Conservation (phyloP, 2,329 filamentous ascomycete genomes). For the Diaporthe batatas region DNA sequence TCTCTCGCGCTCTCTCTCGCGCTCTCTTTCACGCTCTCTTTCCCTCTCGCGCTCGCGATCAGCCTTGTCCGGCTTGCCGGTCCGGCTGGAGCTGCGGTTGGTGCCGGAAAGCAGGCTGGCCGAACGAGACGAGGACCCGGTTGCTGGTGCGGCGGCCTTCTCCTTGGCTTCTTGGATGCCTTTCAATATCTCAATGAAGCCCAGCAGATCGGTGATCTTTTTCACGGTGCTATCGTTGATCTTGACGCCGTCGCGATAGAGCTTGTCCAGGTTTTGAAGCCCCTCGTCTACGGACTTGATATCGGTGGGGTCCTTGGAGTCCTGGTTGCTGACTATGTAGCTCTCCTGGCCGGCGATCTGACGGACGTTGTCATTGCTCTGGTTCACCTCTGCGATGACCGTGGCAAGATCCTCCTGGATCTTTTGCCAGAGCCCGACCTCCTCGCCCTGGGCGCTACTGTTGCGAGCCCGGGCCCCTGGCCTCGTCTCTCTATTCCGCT, state of each 20-base stretch:
- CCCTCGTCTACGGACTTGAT: conserved; percentile 45
- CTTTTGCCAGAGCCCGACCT: conserved; percentile 57
- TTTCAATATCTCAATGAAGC: conserved; percentile 55
- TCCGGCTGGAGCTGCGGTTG: conserved; percentile 40
- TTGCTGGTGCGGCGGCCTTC: conserved; percentile 48
- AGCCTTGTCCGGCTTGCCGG: conserved; percentile 44
- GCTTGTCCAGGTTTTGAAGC: conserved; percentile 47
- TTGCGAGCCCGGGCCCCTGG: conserved; percentile 49
- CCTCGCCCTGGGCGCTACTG: conserved; percentile 58
- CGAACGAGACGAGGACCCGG: conserved; percentile 44
- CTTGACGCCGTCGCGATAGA: conserved; percentile 52
- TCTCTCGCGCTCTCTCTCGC: conserved; percentile 42
- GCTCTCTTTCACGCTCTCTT: conserved; percentile 35
- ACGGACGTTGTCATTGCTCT: conserved; percentile 55
- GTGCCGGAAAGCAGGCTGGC: conserved; percentile 43
- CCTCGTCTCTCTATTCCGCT: conserved; percentile 30
- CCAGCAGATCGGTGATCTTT: conserved; percentile 52
- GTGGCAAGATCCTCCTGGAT: conserved; percentile 54
- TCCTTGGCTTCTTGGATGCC: conserved; percentile 59
- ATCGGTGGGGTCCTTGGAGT: conserved; percentile 50
- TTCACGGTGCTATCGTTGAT: conserved; percentile 48
- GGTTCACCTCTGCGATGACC: conserved; percentile 55
- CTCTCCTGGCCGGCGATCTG: conserved; percentile 56
- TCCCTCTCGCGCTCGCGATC: conserved; percentile 46
- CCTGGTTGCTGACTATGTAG: conserved; percentile 54